Evolutionary conservation across 306 rosid species (phyloP), one percentile per base, ranked within the genome.

Genomic region (Quercus agrifolia): DNA sequence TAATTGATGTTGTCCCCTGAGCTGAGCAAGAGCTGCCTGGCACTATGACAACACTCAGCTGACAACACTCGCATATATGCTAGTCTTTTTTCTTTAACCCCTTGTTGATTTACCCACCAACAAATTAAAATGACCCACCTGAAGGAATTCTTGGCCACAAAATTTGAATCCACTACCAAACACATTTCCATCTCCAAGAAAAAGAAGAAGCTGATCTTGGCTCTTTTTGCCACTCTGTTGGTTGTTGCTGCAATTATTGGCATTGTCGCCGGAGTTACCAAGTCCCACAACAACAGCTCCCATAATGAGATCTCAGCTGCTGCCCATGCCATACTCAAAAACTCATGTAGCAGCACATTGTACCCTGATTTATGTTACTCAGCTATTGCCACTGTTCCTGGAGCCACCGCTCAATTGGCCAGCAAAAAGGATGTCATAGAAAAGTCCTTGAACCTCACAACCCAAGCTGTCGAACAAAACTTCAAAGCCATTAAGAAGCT

Each of bases 291-390:
- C 18, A 77, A 64, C 78, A 68, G 74, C 23, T 31, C 17, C 23
- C 20, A 27, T 67, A 11, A 12, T 75, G 52, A 70, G 1, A 64
- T 75, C 58, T 77, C 85, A 0, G 13, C 80, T 0, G 7, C 78
- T 4, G 73, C 92, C 17, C 99, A 93, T 81, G 41, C 87, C 77
- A 70, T 91, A 0, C 80, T 91, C 1, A 90, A 87, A 75, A 21
- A 2, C 70, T 86, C 94, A 0, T 95, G 99, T 78, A 83, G 93
- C 46, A 25, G 74, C 77, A 90, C 99, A 7, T 84, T 90, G 19
- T 95, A 90, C 87, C 97, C 92, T 0, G 92, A 91, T 0, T 85
- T 92, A 2, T 95, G 99, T 74, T 87, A 85, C 91, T 88, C 97
- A 8, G 84, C 94, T 8, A 68, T 90, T 0, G 70, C 92, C 30